Percentiles rank a stretch among this genome's conserved stretches.
Conservation (phyloP, 176 grass and related monocot species). For the Cenchrus americanus region DNA sequence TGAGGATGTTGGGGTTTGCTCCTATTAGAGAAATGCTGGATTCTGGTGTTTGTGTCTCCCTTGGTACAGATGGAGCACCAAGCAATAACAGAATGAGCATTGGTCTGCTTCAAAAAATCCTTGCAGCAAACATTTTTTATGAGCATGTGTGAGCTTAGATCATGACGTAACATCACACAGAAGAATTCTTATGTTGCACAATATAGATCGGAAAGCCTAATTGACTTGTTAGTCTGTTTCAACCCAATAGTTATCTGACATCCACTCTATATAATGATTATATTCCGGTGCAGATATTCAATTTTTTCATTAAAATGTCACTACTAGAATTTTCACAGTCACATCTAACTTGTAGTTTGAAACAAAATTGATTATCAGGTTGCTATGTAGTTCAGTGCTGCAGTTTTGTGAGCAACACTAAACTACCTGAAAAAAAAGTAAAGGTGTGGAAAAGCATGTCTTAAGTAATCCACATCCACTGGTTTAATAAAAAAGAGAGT, state of each 20-base stretch:
- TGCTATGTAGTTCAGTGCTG: conserved; percentile 14
- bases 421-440: background rate
- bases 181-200: background rate
- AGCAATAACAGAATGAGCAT: conserved; percentile 99
- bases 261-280: background rate
- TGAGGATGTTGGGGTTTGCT: conserved; percentile 92
- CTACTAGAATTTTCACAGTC: background rate
- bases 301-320: background rate
- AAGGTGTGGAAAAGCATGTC: background rate
- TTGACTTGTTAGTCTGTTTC: background rate
- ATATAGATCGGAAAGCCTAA: background rate
- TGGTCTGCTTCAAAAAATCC: conserved; percentile 58
- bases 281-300: background rate
- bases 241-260: background rate
- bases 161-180: background rate
- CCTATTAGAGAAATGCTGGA: conserved; percentile 92
- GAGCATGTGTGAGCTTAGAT: conserved; percentile 3
- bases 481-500: background rate
- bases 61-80: conserved; percentile 93
- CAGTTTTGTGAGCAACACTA: background rate
- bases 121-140: background rate
- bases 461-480: background rate
- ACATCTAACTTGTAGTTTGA: background rate
- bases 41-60: conserved; percentile 85
- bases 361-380: background rate